Base-by-base conservation (phyloP, 768 basidiomycete genomes). In the Naematelia aurantialba region DNA sequence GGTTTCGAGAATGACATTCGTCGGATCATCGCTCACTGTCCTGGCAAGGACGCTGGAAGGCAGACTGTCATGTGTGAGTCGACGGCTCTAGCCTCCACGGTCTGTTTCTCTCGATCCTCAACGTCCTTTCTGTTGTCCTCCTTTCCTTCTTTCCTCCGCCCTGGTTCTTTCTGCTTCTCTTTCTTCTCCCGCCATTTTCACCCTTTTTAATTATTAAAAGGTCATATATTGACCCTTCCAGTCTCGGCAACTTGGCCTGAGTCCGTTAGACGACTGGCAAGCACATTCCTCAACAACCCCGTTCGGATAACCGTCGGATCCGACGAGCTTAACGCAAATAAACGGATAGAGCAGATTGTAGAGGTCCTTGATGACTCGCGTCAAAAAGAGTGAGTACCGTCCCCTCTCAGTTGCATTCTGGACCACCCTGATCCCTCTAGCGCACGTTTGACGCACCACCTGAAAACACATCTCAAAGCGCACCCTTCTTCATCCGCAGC, bases 221-320 rank as follows among this genome's bases (percentile, higher is more conserved):
- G n/a, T n/a, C n/a, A n/a, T n/a, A n/a, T n/a, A n/a, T n/a, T n/a
- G n/a, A n/a, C n/a, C n/a, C n/a, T 34, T 34, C 2, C 51, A 93
- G 91, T 98, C 81, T 96, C 91, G 52, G 96, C 96, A 8, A 99
- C 96, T 5, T 99, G 96, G 96, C 96, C 96, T 0, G 91, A 94
- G 69, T 85, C 89, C 11, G 93, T 99, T 22, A 83, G 93, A 53
- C 81, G 88, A 59, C 81, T 99, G 34, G 96, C 96, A 0, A 82
- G 84, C 67, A 86, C 91, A 10, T 98, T 98, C 80, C 87, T 88
- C 76, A 82, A 82, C 44, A 78, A 88, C 58, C 91, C 94, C 3
- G 82, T 97, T 21, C 84, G 90, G 25, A 87, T 98, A 42, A 97
- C 92, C 0, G 92, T 99, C 30, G 96, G 96, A 4, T 89, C 88